Percentiles rank a stretch among this genome's conserved stretches.
These are phyloP conservation scores for Neurospora tetraspora DNA, from an alignment of 495 filamentous ascomycete species.

Conservation along the genomic window DNA sequence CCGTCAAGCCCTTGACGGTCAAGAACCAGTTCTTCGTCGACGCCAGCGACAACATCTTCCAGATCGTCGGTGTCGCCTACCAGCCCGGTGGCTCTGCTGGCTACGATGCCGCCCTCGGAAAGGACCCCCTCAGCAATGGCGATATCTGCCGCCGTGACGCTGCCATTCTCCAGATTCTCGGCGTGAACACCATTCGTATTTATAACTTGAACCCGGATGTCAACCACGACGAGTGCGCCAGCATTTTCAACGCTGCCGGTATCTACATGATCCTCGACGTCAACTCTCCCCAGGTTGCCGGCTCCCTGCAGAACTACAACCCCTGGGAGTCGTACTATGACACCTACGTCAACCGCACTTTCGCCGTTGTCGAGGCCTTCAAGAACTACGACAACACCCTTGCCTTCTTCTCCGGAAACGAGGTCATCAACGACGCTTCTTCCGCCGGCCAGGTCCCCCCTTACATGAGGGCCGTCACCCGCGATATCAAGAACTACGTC, in stretches of 20 bases:
- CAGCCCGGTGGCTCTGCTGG: conserved; percentile 84
- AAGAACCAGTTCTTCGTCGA: conserved; percentile 77
- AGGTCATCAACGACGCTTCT: conserved; percentile 70
- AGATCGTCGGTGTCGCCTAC: conserved; percentile 88
- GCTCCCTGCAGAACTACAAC: conserved; percentile 61
- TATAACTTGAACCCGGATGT: conserved; percentile 82
- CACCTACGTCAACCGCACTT: conserved; percentile 72
- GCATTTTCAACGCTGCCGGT: conserved; percentile 72
- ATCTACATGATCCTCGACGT: conserved; percentile 69
- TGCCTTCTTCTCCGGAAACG: conserved; percentile 90
- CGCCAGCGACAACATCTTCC: conserved; percentile 68
- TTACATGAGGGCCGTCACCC: conserved; percentile 74
- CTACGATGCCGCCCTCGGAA: conserved; percentile 49
- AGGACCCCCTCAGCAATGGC: conserved; percentile 68
- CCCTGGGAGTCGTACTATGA: conserved; percentile 64
- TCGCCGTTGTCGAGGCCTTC: conserved; percentile 88
- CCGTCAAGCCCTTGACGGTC: conserved; percentile 63
- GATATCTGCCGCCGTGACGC: conserved; percentile 80
- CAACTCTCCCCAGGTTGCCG: conserved; percentile 75
- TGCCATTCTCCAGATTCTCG: conserved; percentile 77
- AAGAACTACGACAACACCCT: conserved; percentile 84
- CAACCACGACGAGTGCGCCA: conserved; percentile 82
- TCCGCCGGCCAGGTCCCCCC: conserved; percentile 43
- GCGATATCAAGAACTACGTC: conserved; percentile 74
- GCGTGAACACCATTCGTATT: conserved; percentile 80